These are phyloP conservation scores for Chaetomium olivaceum DNA, from an alignment of 2,329 filamentous ascomycete species.

Conservation along the genomic window DNA sequence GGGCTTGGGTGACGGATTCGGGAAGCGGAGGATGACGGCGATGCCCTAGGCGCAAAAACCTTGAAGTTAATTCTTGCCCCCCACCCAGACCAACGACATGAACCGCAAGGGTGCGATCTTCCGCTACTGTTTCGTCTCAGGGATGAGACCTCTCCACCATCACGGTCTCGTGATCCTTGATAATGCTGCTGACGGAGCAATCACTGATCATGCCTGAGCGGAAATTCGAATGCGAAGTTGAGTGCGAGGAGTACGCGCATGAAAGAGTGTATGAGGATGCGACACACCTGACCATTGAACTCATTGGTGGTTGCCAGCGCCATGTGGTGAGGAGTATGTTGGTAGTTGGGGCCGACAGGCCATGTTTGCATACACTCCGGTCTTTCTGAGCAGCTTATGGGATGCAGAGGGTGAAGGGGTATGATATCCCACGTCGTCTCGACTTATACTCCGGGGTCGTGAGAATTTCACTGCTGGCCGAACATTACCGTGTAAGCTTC, in stretches of 20 bases:
- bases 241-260: background rate
- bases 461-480: too few relatives aligned
- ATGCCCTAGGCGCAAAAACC: background rate
- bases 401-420: background rate
- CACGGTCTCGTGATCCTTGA: background rate
- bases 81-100: background rate
- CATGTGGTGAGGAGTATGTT: too few relatives aligned
- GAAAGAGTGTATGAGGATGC: too few relatives aligned
- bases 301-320: too few relatives aligned
- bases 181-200: background rate
- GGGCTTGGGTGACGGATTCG: background rate
- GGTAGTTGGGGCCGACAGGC: background rate
- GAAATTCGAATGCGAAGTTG: background rate
- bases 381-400: background rate
- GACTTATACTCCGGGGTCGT: too few relatives aligned
- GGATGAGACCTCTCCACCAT: background rate
- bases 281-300: too few relatives aligned
- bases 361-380: background rate
- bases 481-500: too few relatives aligned
- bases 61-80: background rate
- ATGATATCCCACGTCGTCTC: too few relatives aligned
- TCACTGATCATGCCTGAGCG: background rate
- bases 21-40: background rate
- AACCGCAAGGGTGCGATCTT: background rate
- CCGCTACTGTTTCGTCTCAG: background rate